phyloP scores from a whole-genome alignment of 371 early-diverging fungal genomes.

The Encephalitozoon hellem region DNA sequence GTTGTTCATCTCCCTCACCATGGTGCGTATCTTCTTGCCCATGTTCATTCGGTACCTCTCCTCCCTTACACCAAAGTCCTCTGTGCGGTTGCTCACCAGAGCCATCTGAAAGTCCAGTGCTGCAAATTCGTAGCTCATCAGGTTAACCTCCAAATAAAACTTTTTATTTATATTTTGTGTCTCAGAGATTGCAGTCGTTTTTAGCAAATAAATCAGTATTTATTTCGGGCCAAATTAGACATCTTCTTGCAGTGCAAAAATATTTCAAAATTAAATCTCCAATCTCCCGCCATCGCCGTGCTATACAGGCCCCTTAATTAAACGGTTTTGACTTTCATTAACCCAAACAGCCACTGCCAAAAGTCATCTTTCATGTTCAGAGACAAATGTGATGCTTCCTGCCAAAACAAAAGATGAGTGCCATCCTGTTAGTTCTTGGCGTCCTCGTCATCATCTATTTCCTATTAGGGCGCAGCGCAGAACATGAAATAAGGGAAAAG shows the following conservation, averaged over 20 bases:
- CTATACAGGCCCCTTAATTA: not conserved
- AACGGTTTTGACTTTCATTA: not conserved
- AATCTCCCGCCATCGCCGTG: not conserved
- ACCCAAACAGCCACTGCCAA: not conserved
- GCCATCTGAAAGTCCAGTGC: not conserved
- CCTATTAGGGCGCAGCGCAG: not conserved
- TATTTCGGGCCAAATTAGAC: not conserved
- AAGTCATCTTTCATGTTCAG: not conserved
- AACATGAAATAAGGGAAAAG: slow-evolving; percentile 27
- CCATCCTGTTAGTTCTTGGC: not conserved
- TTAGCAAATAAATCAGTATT: not conserved
- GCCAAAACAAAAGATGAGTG: not conserved
- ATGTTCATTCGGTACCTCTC: slow-evolving; percentile 7
- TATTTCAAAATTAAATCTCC: not conserved
- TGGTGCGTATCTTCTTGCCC: not conserved
- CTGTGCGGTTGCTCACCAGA: not conserved
- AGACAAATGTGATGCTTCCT: not conserved
- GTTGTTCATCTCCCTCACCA: not conserved
- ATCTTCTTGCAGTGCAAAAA: not conserved
- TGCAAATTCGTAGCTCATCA: not conserved
- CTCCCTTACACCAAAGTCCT: not conserved
- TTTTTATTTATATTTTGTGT: slow-evolving; percentile 9
- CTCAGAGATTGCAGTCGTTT: not conserved
- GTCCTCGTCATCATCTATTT: not conserved
- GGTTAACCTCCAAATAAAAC: not conserved